A percentile compares a stretch with the other conserved stretches of the same genome.
Evolutionary conservation across 176 grass and related monocot species (phyloP).

Genomic region (Eragrostis curvula): DNA sequence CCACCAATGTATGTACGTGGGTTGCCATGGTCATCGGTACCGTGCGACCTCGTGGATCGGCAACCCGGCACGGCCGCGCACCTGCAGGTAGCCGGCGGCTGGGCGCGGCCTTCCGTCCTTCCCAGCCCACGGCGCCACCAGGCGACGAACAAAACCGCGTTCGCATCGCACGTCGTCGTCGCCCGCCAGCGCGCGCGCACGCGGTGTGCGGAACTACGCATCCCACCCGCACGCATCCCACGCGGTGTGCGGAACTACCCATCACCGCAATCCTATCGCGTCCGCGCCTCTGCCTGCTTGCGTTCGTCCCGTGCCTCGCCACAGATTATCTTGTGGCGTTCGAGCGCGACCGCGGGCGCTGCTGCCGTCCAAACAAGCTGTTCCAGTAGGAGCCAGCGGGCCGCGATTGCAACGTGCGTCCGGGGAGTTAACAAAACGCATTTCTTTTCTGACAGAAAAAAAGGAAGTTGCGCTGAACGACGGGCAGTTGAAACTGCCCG

Average conservation of each 20-base stretch:
- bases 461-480: neutral
- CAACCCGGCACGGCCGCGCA: neutral
- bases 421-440: too few relatives aligned
- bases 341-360: too few relatives aligned
- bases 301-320: too few relatives aligned
- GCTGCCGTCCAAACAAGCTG: too few relatives aligned
- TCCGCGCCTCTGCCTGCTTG: neutral
- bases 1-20: too few relatives aligned
- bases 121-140: neutral
- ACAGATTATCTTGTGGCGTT: too few relatives aligned
- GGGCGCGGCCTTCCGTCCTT: neutral
- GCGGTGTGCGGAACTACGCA: too few relatives aligned
- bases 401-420: too few relatives aligned
- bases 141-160: constrained; percentile 1
- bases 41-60: neutral
- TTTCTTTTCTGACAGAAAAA: neutral
- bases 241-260: too few relatives aligned
- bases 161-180: neutral
- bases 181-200: too few relatives aligned
- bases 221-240: too few relatives aligned
- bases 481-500: neutral
- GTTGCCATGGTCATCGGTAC: neutral
- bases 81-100: neutral
- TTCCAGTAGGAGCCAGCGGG: too few relatives aligned
- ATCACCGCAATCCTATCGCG: neutral